These are phyloP conservation scores for Debaryomycetaceae sp. DNA, from an alignment of 1,139 yeast genomes.

Conservation along the genomic window DNA sequence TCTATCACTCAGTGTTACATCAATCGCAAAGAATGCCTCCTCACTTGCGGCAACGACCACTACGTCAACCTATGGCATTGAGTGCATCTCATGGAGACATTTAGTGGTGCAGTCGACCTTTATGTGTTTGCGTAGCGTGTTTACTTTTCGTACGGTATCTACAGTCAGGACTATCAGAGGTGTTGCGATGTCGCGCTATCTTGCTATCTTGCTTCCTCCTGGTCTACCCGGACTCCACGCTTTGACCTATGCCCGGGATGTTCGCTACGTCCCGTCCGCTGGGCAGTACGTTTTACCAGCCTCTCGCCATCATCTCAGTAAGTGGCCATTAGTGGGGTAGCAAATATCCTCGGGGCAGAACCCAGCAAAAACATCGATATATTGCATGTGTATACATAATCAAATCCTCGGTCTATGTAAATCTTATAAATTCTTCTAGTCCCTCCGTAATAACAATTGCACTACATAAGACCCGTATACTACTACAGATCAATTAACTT, in stretches of 20 bases:
- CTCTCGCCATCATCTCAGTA: no score
- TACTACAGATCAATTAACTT: no score
- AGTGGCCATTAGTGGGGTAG: neutral
- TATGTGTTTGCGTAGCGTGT: no score
- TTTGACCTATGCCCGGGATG: no score
- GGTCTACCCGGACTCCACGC: no score
- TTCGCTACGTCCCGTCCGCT: no score
- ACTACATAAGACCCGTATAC: neutral
- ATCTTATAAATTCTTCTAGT: neutral
- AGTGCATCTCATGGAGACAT: neutral
- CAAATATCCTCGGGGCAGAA: neutral
- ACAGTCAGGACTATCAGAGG: no score
- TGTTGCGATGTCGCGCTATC: no score
- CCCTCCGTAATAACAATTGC: slow-evolving; percentile 2
- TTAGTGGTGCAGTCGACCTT: no score
- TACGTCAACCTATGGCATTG: slow-evolving; percentile 18
- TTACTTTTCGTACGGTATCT: no score
- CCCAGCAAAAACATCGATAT: neutral
- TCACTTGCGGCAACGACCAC: slow-evolving; percentile 49
- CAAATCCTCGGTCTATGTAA: neutral
- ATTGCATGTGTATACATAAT: neutral
- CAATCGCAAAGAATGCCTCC: slow-evolving; percentile 29
- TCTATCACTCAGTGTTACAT: slow-evolving; percentile 30
- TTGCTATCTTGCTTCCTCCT: no score
- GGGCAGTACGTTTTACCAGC: no score